These are phyloP conservation scores for Dendrobium officinale DNA, from an alignment of 106 monocot species.

Conservation along the genomic window DNA sequence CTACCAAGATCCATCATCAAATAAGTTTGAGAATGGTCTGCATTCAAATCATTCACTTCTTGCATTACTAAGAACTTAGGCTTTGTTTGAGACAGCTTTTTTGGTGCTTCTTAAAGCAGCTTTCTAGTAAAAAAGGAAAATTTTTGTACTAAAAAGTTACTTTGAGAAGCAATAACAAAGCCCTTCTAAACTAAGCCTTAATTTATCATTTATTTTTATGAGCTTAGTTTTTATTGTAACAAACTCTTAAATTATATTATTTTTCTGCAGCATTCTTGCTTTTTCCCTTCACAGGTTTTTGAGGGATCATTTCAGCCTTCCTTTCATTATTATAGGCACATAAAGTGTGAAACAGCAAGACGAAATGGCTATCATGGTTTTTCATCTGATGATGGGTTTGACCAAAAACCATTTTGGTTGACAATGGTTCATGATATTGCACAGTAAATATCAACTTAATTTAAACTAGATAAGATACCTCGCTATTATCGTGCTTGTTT, in stretches of 20 bases:
- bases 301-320: constrained; percentile 5
- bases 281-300: constrained; percentile 14
- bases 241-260: neutral
- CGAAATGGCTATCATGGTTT: constrained; percentile 10
- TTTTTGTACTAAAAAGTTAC: too few relatives aligned
- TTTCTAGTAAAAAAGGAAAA: too few relatives aligned
- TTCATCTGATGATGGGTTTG: constrained; percentile 15
- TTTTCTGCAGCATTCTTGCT: neutral
- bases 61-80: neutral
- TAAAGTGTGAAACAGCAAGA: constrained; percentile 23
- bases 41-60: neutral
- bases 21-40: constrained; percentile 9
- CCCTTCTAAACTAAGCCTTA: neutral
- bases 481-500: neutral
- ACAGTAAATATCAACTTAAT: constrained; percentile 24
- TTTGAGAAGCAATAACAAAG: too few relatives aligned
- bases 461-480: neutral
- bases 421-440: constrained; percentile 39
- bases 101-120: too few relatives aligned
- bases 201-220: neutral
- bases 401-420: constrained; percentile 46
- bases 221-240: neutral
- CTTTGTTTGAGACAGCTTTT: too few relatives aligned
- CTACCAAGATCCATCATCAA: neutral
- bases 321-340: neutral